Evolutionary conservation across 1,284 basidiomycete species (phyloP), one percentile per base, ranked within the genome.

Genomic region (Sporisorium reilianum): DNA sequence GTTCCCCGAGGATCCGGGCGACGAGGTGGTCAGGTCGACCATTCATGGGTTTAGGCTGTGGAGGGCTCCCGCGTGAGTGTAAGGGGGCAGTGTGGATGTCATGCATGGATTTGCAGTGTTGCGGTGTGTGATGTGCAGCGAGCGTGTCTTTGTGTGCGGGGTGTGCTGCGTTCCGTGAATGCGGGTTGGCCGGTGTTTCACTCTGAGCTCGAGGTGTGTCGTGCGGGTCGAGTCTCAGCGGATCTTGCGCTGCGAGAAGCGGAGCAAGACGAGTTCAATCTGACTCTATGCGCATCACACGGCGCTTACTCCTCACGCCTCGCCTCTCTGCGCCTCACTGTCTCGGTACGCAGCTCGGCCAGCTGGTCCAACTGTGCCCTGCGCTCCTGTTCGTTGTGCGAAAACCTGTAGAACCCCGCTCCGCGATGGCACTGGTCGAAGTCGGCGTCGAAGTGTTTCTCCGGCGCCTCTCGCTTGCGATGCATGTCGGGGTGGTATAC

Each of bases 341-440:
- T 97, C 82, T 95, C 92, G 23, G 88, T 87, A 41, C 93, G 87
- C 12, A 88, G 88, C 9, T 86, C 83, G 48, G 88, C 89, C 16
- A 98, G 85, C 53, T 91, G 90, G 53, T 92, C 91, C 92, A 95
- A 92, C 85, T 97, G 91, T 57, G 86, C 86, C 68, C 85, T 85
- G 34, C 95, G 88, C 30, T 88, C 89, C 64, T 91, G 90, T 77
- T 94, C 92, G 79, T 96, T 93, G 0, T 85, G 88, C 3, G 93
- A 92, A 84, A 98, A 95, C 79, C 92, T 90, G 83, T 95, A 96
- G 86, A 92, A 93, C 0, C 90, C 95, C 0, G 95, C 94, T 34
- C 93, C 95, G 79, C 91, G 91, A n/a, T 91, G 89, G 9, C 95
- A 91, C 11, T 91, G 90, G 85, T 99, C 95, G 55, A 86, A 87